Conservation (phyloP, 495 filamentous ascomycete species). For the Aspergillus homomorphus region DNA sequence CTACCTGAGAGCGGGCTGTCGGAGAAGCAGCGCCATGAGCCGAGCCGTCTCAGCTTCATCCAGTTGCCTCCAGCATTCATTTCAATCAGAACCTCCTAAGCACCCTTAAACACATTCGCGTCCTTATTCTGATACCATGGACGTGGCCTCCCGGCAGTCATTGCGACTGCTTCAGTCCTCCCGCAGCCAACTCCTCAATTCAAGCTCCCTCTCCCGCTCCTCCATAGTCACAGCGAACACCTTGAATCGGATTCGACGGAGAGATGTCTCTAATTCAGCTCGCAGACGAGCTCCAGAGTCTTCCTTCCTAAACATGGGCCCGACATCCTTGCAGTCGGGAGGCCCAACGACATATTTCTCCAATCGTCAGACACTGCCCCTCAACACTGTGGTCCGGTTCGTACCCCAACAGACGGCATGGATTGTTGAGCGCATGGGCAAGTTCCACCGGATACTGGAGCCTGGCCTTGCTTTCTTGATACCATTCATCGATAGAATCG, state of each 20-base stretch:
- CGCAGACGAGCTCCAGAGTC: slow-evolving; percentile 36
- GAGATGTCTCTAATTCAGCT: slow-evolving; percentile 36
- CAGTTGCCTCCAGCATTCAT: slow-evolving; percentile 17
- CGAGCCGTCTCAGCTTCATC: slow-evolving; percentile 16
- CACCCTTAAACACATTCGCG: neutral
- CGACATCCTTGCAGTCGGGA: slow-evolving; percentile 18
- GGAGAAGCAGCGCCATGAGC: slow-evolving; percentile 18
- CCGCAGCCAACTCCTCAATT: slow-evolving; percentile 10
- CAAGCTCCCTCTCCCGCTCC: slow-evolving; percentile 18
- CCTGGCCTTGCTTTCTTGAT: slow-evolving; percentile 87
- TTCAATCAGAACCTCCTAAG: slow-evolving; percentile 5
- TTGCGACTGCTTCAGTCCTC: slow-evolving; percentile 35
- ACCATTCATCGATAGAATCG: slow-evolving; percentile 91
- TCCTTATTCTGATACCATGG: slow-evolving; percentile 30
- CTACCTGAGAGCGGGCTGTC: slow-evolving; percentile 18
- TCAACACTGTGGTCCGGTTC: slow-evolving; percentile 94
- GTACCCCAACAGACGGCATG: slow-evolving; percentile 98
- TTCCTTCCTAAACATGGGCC: slow-evolving; percentile 22
- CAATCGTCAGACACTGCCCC: slow-evolving; percentile 64
- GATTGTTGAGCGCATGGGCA: slow-evolving; percentile 99
- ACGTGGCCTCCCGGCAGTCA: slow-evolving; percentile 38
- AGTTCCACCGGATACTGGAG: slow-evolving; percentile 86
- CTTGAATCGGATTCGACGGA: slow-evolving; percentile 28
- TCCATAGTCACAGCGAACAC: slow-evolving; percentile 20
- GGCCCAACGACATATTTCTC: slow-evolving; percentile 53